Percentiles rank a stretch among this genome's conserved stretches.
These are phyloP conservation scores for Pyricularia pennisetigena DNA, from an alignment of 2,329 filamentous ascomycete species.

Conservation along the genomic window DNA sequence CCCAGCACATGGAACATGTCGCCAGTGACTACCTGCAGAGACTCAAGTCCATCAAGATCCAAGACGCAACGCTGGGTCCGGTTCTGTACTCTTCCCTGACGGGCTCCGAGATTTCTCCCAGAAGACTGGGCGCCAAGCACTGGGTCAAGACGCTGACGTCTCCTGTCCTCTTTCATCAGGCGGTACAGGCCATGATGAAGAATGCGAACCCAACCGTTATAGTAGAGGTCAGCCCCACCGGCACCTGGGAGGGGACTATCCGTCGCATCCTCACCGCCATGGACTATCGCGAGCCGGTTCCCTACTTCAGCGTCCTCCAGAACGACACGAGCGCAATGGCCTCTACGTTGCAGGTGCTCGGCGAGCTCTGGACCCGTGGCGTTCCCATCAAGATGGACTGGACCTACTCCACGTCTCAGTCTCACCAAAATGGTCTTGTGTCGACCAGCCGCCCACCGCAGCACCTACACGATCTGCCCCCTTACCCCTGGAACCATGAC, in stretches of 20 bases:
- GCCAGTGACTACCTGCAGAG: constrained; percentile 10
- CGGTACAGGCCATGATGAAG: constrained; percentile 11
- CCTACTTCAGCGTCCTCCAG: constrained; percentile 9
- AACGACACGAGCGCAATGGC: constrained; percentile 5
- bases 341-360: constrained; percentile 7
- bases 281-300: background rate
- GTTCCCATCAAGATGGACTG: constrained; percentile 6
- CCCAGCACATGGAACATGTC: constrained; percentile 16
- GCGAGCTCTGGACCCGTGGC: constrained; percentile 9
- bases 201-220: constrained; percentile 6
- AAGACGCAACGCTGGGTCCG: background rate
- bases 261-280: constrained; percentile 3
- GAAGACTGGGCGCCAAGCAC: constrained; percentile 12
- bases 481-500: constrained; percentile 30
- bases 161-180: constrained; percentile 22
- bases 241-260: constrained; percentile 9
- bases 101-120: constrained; percentile 7
- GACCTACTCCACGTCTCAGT: constrained; percentile 3
- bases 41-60: constrained; percentile 3
- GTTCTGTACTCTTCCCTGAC: constrained; percentile 15
- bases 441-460: background rate
- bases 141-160: constrained; percentile 26
- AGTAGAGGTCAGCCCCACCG: constrained; percentile 12
- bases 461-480: constrained; percentile 23
- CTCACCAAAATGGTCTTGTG: background rate